Evolutionary conservation across 352 stramenopile genomes (phyloP).

Genomic region (Phytopythium chamaehyphon): DNA sequence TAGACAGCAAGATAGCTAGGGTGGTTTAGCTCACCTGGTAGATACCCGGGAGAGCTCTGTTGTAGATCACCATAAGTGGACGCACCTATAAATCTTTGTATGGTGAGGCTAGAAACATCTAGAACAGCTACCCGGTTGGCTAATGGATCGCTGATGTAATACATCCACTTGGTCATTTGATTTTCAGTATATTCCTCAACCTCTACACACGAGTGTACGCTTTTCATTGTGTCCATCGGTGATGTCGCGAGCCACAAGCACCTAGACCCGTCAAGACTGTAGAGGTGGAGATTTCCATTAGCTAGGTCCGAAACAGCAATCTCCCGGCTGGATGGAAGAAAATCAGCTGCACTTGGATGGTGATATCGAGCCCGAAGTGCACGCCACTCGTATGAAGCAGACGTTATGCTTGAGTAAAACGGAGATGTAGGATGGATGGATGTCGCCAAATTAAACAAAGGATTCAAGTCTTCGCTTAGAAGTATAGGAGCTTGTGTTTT

Average conservation of each 20-base stretch:
- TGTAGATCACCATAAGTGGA: constrained; percentile 52
- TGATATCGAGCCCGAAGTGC: constrained; percentile 33
- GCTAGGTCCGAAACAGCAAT: constrained; percentile 48
- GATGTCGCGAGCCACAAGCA: constrained; percentile 31
- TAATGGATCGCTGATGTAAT: constrained; percentile 51
- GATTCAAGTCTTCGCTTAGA: constrained; percentile 18
- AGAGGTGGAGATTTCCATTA: constrained; percentile 42
- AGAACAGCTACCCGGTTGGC: constrained; percentile 52
- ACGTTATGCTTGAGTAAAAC: constrained; percentile 32
- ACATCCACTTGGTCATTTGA: constrained; percentile 5
- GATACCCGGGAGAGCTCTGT: constrained; percentile 40
- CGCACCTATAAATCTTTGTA: constrained; percentile 45
- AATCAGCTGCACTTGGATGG: constrained; percentile 34
- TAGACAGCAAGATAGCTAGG: constrained; percentile 37
- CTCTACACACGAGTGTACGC: constrained; percentile 4
- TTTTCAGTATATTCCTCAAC: not conserved
- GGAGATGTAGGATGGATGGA: constrained; percentile 37
- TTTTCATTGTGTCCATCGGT: constrained; percentile 4
- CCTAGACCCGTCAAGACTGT: constrained; percentile 45
- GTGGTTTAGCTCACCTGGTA: constrained; percentile 43
- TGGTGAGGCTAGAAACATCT: constrained; percentile 10
- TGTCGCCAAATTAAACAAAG: constrained; percentile 29
- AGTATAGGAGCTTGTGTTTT: constrained; percentile 13
- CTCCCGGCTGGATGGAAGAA: constrained; percentile 26
- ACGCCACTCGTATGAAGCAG: constrained; percentile 22